These are phyloP conservation scores for Aspergillus sp. DNA, from an alignment of 2,329 filamentous ascomycete species.

Conservation along the genomic window DNA sequence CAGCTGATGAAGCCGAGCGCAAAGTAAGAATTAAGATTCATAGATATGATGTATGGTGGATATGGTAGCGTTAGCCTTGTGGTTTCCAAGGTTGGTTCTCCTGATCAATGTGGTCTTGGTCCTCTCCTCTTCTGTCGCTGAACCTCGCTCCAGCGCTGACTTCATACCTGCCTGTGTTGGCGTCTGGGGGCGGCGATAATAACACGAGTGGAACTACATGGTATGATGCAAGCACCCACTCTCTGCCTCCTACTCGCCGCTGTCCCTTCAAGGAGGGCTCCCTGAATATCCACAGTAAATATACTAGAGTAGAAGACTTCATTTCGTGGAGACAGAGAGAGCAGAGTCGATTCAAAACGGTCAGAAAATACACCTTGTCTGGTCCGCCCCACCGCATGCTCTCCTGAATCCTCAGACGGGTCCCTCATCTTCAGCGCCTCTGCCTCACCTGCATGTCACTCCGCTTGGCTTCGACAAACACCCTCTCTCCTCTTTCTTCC, in stretches of 20 bases:
- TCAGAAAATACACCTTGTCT: not conserved
- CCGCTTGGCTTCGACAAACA: not conserved
- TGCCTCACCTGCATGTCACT: slow-evolving; percentile 12
- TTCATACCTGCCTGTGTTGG: not conserved
- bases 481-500: not conserved
- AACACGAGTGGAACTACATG: not conserved
- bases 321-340: not conserved
- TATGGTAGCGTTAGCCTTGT: too few species aligned
- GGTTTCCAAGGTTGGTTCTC: too few species aligned
- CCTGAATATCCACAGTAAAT: not conserved
- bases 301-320: too few species aligned
- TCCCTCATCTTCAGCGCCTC: not conserved
- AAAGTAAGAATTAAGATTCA: not conserved
- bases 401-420: too few species aligned
- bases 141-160: not conserved
- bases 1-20: slow-evolving; percentile 1
- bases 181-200: not conserved
- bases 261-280: not conserved
- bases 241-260: not conserved
- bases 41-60: not conserved
- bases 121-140: not conserved
- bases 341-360: not conserved
- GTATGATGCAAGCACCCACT: slow-evolving; percentile 6
- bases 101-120: not conserved
- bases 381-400: slow-evolving; percentile 8